Conservation (phyloP, 805 yeast species). For the Myxozyma geophila region DNA sequence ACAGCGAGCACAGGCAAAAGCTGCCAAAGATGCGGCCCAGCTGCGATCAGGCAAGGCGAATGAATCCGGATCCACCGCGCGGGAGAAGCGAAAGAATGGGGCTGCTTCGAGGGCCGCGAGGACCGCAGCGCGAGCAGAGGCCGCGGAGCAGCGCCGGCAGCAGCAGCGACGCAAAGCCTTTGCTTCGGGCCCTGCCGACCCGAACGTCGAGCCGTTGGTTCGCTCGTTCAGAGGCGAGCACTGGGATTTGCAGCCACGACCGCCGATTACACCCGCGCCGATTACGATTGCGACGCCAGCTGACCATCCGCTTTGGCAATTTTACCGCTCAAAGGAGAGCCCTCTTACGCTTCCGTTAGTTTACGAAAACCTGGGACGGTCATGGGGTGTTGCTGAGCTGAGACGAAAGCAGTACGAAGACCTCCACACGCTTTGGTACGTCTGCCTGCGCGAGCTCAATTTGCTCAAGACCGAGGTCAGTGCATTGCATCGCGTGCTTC, state of each 20-base stretch:
- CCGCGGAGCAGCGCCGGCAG: not conserved
- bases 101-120: not conserved
- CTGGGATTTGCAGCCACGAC: constrained; percentile 38
- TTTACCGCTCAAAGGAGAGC: constrained; percentile 57
- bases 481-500: constrained; percentile 50
- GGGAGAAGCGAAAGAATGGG: not conserved
- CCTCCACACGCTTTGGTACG: constrained; percentile 88
- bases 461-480: constrained; percentile 74
- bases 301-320: constrained; percentile 95
- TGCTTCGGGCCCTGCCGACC: constrained; percentile 16
- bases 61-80: not conserved
- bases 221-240: constrained; percentile 25
- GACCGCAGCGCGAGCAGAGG: not conserved
- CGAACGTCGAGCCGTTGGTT: constrained; percentile 20
- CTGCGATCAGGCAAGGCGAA: not conserved
- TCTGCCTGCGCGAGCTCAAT: constrained; percentile 82
- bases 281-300: constrained; percentile 63
- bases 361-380: constrained; percentile 55
- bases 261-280: constrained; percentile 91
- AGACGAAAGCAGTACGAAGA: constrained; percentile 92
- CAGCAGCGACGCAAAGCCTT: not conserved
- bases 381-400: constrained; percentile 88
- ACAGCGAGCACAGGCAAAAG: not conserved
- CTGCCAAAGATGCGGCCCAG: not conserved
- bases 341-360: constrained; percentile 65